Base-by-base conservation (phyloP, 2,329 filamentous ascomycete genomes). In the Pyrenophora tritici-repentis region DNA sequence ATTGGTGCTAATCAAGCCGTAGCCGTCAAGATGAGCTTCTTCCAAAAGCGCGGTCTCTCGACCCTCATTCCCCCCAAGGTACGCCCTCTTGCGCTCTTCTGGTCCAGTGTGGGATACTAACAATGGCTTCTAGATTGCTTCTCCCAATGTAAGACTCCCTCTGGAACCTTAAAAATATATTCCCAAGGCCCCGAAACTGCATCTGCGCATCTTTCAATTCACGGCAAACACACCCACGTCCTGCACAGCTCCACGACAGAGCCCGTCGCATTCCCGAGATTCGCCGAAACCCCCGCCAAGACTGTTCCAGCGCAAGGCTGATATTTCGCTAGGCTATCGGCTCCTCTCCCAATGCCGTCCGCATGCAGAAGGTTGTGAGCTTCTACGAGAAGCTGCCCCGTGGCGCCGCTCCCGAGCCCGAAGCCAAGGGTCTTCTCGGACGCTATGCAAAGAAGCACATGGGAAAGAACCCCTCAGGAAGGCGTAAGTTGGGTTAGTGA, bases 61-160 rank as follows among this genome's bases (percentile, higher is more conserved):
- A 96, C 95, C 83, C 88, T 99, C 79, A 97, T 99, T 73, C 95
- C 95, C 70, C 94, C 95, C 74, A 99, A 99, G 91, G 93, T 96
- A 82, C 68, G 82, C 67, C 56, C 43, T 50, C 50, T 38, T 34
- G 46, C 13, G 35, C 50, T 36, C 44, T 53, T 46, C 53, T 53
- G 47, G 38, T 42, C 36, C 42, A 17, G 40, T 41, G 46, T 43
- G 47, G 39, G 31, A 43, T 54, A 54, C 79, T 81, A 73, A 81
- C 65, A 56, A 45, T 33, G 38, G 42, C 55, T 46, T 65, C 65
- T 61, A 92, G 89, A 84, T 94, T 75, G 89, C 90, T 69, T 92
- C 89, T 74, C 90, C 90, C 62, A 88, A 84, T 81, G 90, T 94
- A 89, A 78, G 87, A 83, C 24, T 55, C 54, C 39, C 46, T 49